Conservation (phyloP, 2,329 filamentous ascomycete species). For the Colletotrichum scovillei region DNA sequence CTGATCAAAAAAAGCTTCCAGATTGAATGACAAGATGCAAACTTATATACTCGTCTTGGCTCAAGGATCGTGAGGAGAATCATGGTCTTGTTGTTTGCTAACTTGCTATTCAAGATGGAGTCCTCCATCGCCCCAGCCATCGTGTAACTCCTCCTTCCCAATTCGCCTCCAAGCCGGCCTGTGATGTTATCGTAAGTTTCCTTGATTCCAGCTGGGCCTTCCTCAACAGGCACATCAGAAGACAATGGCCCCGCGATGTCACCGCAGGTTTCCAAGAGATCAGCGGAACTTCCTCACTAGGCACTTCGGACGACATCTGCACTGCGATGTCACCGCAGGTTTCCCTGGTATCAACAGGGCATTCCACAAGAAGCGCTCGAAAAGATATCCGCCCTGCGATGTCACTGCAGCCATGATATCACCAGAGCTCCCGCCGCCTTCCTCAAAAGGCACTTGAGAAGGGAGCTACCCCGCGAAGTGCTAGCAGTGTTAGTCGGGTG, state of each 20-base stretch:
- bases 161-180: conserved; percentile 2
- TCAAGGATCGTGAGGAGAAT: conserved; percentile 2
- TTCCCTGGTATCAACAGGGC: not conserved
- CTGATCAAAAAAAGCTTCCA: not conserved
- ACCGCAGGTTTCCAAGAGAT: not conserved
- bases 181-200: conserved; percentile 18
- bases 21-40: conserved; percentile 2
- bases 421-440: not conserved
- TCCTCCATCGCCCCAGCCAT: not conserved
- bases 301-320: not conserved
- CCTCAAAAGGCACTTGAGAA: not conserved
- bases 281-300: not conserved
- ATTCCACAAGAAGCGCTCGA: conserved; percentile 25
- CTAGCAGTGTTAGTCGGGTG: not conserved
- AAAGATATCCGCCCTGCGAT: conserved; percentile 1
- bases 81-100: not conserved
- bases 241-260: not conserved
- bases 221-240: conserved; percentile 29
- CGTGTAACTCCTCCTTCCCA: conserved; percentile 25
- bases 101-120: not conserved
- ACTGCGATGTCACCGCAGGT: not conserved
- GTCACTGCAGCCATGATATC: conserved; percentile 2
- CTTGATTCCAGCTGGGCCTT: conserved; percentile 8
- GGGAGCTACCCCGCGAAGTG: not conserved
- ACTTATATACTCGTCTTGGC: conserved; percentile 11